Evolutionary conservation across 2,329 filamentous ascomycete genomes (phyloP).

Genomic region (Sporothrix schenckii): DNA sequence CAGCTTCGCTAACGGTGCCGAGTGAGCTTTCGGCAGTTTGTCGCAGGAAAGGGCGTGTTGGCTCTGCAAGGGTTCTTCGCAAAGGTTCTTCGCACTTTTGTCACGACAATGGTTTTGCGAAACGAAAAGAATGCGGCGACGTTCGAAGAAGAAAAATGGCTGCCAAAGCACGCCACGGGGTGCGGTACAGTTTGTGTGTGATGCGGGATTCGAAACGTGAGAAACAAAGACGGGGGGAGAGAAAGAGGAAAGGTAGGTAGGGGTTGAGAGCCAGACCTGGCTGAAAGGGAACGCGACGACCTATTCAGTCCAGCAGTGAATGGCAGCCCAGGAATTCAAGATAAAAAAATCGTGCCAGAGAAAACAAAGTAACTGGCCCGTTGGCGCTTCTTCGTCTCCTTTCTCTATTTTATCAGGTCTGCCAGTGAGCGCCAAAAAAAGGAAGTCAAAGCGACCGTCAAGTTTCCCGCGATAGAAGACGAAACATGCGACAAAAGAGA

Average conservation of each 20-base stretch:
- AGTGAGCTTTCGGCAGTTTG: slow-evolving; percentile 10
- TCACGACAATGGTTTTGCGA: slow-evolving; percentile 1
- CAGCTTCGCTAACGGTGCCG: slow-evolving; percentile 2
- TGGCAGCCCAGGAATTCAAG: background rate
- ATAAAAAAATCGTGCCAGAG: background rate
- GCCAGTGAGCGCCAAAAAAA: background rate
- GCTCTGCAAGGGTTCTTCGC: background rate
- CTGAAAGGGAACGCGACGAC: slow-evolving; percentile 27
- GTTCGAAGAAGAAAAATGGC: slow-evolving; percentile 23
- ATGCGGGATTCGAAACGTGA: slow-evolving; percentile 33
- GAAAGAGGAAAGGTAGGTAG: slow-evolving; percentile 20
- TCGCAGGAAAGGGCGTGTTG: background rate
- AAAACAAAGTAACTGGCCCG: background rate
- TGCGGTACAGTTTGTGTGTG: slow-evolving; percentile 20
- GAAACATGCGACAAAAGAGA: slow-evolving; percentile 15
- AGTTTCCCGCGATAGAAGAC: background rate
- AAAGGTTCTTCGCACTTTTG: background rate
- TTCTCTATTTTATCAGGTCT: background rate
- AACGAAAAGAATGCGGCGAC: slow-evolving; percentile 22
- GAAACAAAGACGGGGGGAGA: slow-evolving; percentile 26
- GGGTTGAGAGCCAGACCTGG: slow-evolving; percentile 26
- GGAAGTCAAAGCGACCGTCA: background rate
- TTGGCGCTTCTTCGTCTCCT: background rate
- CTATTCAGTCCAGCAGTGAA: slow-evolving; percentile 24
- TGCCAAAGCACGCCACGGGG: slow-evolving; percentile 31